Evolutionary conservation across 2,329 filamentous ascomycete species (phyloP), one percentile per base, ranked within the genome.

Genomic region (Aspergillus clavatus): DNA sequence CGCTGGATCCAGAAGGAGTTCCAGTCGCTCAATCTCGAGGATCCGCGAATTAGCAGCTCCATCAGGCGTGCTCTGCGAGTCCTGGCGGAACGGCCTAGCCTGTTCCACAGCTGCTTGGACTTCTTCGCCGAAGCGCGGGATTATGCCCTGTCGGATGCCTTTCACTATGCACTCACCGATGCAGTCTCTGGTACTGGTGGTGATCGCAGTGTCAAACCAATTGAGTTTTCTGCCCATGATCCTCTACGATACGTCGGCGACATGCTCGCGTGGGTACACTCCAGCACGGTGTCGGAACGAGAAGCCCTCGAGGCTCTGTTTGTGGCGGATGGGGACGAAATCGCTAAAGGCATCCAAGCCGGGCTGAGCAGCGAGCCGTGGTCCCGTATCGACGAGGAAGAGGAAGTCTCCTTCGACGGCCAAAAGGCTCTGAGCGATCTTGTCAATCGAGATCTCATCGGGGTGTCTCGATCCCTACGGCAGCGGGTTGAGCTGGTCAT

Each of bases 261-360:
- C 62, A 98, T 98, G 90, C 78, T 98, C 11, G 93, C 93, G 4
- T 98, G 93, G 93, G 83, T 86, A 5, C 93, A 98, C 65, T 95
- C 93, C 0, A 87, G 90, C 2, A 85, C 91, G 0, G 93, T 98
- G 1, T 94, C 91, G 24, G 93, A 98, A 67, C 81, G 87, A 42
- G 93, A 98, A 67, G 89, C 90, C 0, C 75, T 98, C 5, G 91
- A 97, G 65, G 82, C 89, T 2, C 74, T 98, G 0, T 98, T 98
- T 61, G 84, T 96, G 33, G 85, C 86, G 0, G 90, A 96, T 51
- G 90, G 87, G 2, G 87, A 93, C 51, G 89, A 95, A 58, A 87
- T 97, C 45, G 85, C 86, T 21, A 87, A 83, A 52, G 88, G 86
- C 1, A 83, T 96, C 21, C 82, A 88, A 60, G 83, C 84, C 35